These are phyloP conservation scores for Aphanomyces invadans DNA, from an alignment of 352 stramenopile genomes.

Conservation along the genomic window DNA sequence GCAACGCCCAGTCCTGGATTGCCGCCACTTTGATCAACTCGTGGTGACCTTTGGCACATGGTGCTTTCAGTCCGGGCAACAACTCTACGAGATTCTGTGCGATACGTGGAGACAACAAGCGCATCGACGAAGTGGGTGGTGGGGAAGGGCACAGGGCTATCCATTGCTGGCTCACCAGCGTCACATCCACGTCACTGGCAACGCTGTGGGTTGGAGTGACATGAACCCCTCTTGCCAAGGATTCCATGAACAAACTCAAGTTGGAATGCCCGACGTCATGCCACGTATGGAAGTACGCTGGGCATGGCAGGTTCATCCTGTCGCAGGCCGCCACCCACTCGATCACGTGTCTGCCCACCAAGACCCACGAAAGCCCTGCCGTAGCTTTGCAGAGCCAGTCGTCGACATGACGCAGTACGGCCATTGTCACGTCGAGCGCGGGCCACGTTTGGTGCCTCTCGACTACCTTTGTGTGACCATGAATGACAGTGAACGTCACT, in stretches of 20 bases:
- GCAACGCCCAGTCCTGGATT: background rate
- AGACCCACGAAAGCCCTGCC: constrained; percentile 3
- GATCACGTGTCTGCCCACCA: background rate
- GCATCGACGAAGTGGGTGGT: background rate
- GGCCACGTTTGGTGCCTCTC: background rate
- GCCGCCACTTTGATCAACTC: background rate
- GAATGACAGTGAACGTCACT: background rate
- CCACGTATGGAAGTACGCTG: constrained; percentile 7
- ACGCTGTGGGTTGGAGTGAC: background rate
- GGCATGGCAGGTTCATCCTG: background rate
- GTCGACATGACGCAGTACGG: background rate
- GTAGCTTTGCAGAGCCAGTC: background rate
- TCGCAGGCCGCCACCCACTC: background rate
- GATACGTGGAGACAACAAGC: background rate
- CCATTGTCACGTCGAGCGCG: background rate
- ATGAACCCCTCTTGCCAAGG: background rate
- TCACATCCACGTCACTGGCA: background rate
- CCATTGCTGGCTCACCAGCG: background rate
- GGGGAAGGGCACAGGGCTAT: background rate
- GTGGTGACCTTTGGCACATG: background rate
- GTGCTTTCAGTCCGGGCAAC: background rate
- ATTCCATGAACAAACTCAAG: background rate
- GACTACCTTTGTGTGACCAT: background rate
- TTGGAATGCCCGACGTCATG: background rate
- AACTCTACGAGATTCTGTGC: background rate